Evolutionary conservation across 2,329 filamentous ascomycete genomes (phyloP), one percentile per base, ranked within the genome.

Genomic region (Cytospora paraplurivora): DNA sequence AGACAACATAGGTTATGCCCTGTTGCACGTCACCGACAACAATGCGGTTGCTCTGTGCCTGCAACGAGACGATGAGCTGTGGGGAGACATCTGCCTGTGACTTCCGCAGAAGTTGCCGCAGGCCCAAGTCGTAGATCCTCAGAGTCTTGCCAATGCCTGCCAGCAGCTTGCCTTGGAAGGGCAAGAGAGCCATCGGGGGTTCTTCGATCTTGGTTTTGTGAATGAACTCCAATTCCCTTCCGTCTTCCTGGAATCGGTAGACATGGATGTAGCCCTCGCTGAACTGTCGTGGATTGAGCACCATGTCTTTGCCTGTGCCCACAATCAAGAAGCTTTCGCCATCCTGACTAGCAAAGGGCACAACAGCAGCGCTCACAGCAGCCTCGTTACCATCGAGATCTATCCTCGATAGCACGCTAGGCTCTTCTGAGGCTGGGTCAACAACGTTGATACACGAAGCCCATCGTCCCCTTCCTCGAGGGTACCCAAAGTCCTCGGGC

Each of bases 181-280:
- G 83, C n/a, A 95, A 81, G 17, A 99, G 82, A n/a, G 95, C 94
- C 71, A 92, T 87, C 1, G 96, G 92, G 2, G 94, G 93, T 68
- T 93, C 88, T 68, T 96, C 92, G 7, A 97, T 85, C 71, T 93
- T 92, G 0, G 96, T 99, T 76, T 97, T 97, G 78, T 99, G 95
- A 67, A 97, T 93, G 64, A 98, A 95, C 72, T 97, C 91, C 17
- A 99, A 84, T 71, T 92, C 88, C 62, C 87, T 88, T n/a, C 96
- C 96, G 66, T 92, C 87, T 56, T 96, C 90, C 58, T 90, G 85
- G 75, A 99, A 92, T 50, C 92, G 88, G 76, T 97, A 99, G 33
- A 98, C 90, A 71, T 97, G 92, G 41, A 99, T 91, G 69, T 89
- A 97, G 0, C 94, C 95, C 66, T 88, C 88, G 0, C 84, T 87